These are phyloP conservation scores for Backusella tarrabulga DNA, from an alignment of 192 early-diverging fungal genomes.

Conservation along the genomic window DNA sequence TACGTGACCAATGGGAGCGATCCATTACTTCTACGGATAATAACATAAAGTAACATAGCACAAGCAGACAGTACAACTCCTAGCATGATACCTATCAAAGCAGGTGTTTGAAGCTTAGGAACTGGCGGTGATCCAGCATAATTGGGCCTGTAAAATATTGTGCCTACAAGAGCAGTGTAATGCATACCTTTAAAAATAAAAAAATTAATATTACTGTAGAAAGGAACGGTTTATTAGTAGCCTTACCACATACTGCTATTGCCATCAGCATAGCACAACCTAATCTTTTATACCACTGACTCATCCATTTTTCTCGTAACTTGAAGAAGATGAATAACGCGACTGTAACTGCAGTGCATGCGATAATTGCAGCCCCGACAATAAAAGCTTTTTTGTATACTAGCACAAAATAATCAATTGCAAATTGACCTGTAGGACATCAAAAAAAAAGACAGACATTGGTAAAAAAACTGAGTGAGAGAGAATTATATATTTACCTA, in stretches of 20 bases:
- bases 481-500: constrained; percentile 16
- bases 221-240: neutral
- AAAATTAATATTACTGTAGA: neutral
- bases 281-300: constrained; percentile 43
- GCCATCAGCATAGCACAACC: constrained; percentile 46
- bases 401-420: constrained; percentile 32
- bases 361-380: constrained; percentile 39
- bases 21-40: neutral
- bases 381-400: constrained; percentile 25
- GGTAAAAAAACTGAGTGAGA: neutral
- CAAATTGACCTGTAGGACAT: constrained; percentile 34
- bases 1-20: neutral
- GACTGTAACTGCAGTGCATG: constrained; percentile 34
- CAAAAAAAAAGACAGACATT: neutral
- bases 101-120: constrained; percentile 8
- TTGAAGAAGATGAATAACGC: constrained; percentile 50
- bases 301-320: constrained; percentile 45
- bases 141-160: constrained; percentile 25
- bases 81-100: constrained; percentile 20
- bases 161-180: constrained; percentile 37
- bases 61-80: constrained; percentile 25
- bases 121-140: constrained; percentile 6
- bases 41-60: constrained; percentile 14
- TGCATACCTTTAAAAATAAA: constrained; percentile 33
- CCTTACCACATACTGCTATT: constrained; percentile 40